Evolutionary conservation across 2,329 filamentous ascomycete species (phyloP), one percentile per base, ranked within the genome.

Genomic region (Colletotrichum sp.): DNA sequence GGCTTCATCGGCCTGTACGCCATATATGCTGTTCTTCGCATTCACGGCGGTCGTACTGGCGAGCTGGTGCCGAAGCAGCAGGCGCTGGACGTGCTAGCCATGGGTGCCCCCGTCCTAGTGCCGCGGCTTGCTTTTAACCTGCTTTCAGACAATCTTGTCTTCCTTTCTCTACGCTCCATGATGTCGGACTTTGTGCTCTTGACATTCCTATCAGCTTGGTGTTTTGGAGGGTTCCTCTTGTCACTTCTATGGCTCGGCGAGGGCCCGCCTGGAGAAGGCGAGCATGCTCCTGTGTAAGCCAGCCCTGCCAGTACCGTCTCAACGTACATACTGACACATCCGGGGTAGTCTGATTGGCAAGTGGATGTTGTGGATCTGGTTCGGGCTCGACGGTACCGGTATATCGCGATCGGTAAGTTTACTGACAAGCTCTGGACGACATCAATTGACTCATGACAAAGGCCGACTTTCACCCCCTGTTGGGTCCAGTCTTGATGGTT

Each of bases 311-410:
- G 8, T 31, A 5, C 33, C 18, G 8, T 29, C 18, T 4, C 9
- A 36, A 31, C 27, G 12, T 31, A 18, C 36, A 24, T 18, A n/a
- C 67, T 75, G 36, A 72, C 55, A 58, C 21, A 51, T 33, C 21
- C 16, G 36, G 29, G 15, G 27, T 61, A 89, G 87, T 6, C 94
- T 92, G 2, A 95, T 97, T 75, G 91, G 91, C 58, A 95, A 96
- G 82, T 97, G 95, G 95, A 96, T 97, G 94, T 89, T 97, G 3
- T 97, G 94, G 89, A 96, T 97, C 76, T 97, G 95, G 95, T 97
- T 97, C 79, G 95, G 95, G 3, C 89, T 97, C 3, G 95, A 97
- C 78, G 95, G 90, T 8, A 91, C 88, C 5, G 91, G 91, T 9
- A 91, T 93, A 55, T 87, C 90, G 62, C 82, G 86, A 76, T 90